Base-by-base conservation (phyloP, 2,329 filamentous ascomycete species). In the Alternaria viburni region DNA sequence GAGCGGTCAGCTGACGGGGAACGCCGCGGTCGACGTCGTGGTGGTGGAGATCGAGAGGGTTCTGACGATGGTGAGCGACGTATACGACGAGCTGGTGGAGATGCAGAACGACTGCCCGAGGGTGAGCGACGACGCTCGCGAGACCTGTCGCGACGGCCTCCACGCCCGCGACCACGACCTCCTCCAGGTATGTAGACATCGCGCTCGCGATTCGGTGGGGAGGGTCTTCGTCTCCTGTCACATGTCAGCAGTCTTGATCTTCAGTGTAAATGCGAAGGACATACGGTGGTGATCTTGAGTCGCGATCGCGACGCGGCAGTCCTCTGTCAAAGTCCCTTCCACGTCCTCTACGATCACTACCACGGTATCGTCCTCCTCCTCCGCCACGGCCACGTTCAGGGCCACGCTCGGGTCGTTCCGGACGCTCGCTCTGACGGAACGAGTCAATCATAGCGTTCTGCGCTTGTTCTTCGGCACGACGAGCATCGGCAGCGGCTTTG, bases 401-500 rank as follows among this genome's bases (percentile, higher is more conserved):
- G 44, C 32, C 32, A n/a, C 75, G 74, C 26, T 82, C 82, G 57
- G 76, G 73, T 23, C 82, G 82, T 58, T 81, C 81, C 59, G 76
- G 73, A 21, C 82, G 82, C 58, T 92, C 90, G 61, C 86, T 86
- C 61, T 91, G 89, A 75, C 92, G 88, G 57, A 93, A 83, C 44
- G 86, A 85, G 67, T 90, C 87, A 45, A 93, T 74, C 65, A 89
- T 88, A 64, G 96, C 92, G 61, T 91, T 89, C 54, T 88, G 85
- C 70, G 72, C 72, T 15, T 71, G 69, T 59, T 90, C 88, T 74
- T 95, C 91, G 67, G 90, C 89, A 71, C 90, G 88, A 57, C 86
- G 87, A 26, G 89, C 87, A 74, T 92, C 89, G 76, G 96, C 92
- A 26, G 91, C 91, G 46, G 90, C 90, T 78, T 90, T 91, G 70